A percentile compares a stretch with the other conserved stretches of the same genome.
phyloP scores from a whole-genome alignment of 2,329 filamentous ascomycete genomes.

The Scopulariopsis brevicaulis region DNA sequence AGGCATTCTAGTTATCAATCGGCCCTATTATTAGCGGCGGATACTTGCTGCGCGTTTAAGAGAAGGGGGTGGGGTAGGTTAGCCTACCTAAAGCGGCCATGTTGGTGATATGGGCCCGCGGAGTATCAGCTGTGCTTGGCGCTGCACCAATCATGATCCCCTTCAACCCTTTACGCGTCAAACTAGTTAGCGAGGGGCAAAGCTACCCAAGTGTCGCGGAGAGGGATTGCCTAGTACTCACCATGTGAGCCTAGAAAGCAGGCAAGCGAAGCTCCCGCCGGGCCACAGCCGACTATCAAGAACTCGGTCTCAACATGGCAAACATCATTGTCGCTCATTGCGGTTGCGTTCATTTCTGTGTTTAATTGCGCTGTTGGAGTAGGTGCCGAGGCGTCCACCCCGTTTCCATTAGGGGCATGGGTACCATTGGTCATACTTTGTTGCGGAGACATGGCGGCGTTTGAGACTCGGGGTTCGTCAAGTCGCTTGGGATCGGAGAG shows the following conservation, averaged over 20 bases:
- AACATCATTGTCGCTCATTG: not conserved
- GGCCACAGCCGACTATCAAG: conserved; percentile 38
- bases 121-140: conserved; percentile 40
- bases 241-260: conserved; percentile 39
- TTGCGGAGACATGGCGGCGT: not conserved
- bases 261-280: conserved; percentile 40
- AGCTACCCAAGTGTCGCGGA: not conserved
- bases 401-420: not conserved
- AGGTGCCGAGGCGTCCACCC: not conserved
- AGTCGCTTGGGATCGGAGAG: no score
- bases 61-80: not conserved
- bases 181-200: not conserved
- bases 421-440: not conserved
- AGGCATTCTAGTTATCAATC: conserved; percentile 28
- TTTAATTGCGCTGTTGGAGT: not conserved
- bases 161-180: conserved; percentile 23
- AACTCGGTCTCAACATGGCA: conserved; percentile 26
- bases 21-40: not conserved
- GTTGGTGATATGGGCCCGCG: conserved; percentile 50
- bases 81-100: conserved; percentile 34
- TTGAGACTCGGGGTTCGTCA: no score
- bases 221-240: conserved; percentile 11
- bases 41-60: not conserved
- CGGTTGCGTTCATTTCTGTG: not conserved
- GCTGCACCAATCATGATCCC: conserved; percentile 41